Evolutionary conservation across 2,329 filamentous ascomycete species (phyloP).

Genomic region (Fusarium sp.): DNA sequence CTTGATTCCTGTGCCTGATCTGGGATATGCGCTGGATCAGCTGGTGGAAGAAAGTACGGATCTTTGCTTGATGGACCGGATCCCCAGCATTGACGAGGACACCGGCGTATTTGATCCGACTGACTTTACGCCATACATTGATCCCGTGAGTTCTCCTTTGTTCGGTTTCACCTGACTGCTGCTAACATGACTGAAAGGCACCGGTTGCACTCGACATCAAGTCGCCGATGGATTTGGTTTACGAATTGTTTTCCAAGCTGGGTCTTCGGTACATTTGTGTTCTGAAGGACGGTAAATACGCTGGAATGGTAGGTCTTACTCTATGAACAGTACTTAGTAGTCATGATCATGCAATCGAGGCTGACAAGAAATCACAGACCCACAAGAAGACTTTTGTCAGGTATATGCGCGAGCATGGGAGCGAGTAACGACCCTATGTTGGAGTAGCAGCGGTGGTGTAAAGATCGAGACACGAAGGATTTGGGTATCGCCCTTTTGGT

Average conservation of each 20-base stretch:
- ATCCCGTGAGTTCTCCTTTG: conserved; percentile 66
- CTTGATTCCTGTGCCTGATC: conserved; percentile 89
- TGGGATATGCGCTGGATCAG: conserved; percentile 90
- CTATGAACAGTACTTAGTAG: not conserved
- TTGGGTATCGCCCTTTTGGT: not conserved
- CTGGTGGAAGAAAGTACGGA: conserved; percentile 76
- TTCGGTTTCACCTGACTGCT: not conserved
- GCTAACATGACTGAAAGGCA: conserved; percentile 58
- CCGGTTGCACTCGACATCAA: conserved; percentile 87
- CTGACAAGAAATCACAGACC: conserved; percentile 57
- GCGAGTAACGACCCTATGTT: conserved; percentile 46
- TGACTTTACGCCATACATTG: conserved; percentile 90
- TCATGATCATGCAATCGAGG: not conserved
- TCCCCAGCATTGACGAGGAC: conserved; percentile 68
- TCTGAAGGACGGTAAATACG: conserved; percentile 80
- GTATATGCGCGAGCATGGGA: conserved; percentile 85
- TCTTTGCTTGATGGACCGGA: conserved; percentile 81
- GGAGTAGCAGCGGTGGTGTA: not conserved
- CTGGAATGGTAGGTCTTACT: conserved; percentile 75
- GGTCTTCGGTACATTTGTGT: conserved; percentile 94
- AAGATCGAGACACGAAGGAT: conserved; percentile 1
- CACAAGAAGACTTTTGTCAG: conserved; percentile 98
- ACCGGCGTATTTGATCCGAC: conserved; percentile 72
- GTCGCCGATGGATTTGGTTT: conserved; percentile 92
- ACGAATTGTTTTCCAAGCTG: conserved; percentile 95